Base-by-base conservation (phyloP, 2,329 filamentous ascomycete genomes). In the Zalaria sp. region DNA sequence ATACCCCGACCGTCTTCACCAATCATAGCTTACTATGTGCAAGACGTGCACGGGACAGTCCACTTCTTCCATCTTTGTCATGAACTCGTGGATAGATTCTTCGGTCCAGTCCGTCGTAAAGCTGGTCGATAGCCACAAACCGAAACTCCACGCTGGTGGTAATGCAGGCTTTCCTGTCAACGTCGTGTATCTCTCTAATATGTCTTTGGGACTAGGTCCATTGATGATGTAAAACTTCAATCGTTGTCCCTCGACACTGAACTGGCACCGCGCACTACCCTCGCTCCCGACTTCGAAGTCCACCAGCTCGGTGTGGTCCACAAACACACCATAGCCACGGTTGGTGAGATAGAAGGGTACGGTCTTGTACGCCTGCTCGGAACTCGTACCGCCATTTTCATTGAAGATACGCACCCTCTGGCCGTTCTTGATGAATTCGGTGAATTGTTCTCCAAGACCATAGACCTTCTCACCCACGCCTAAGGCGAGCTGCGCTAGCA, bases 41-140 rank as follows among this genome's bases (percentile, higher is more conserved):
- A 85, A 84, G 3, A 83, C 79, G 32, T 80, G 74, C 2, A 85
- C 69, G 0, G 77, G 75, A 10, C 79, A 80, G 37, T 73, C 70
- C 2, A 77, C 71, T 38, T 72, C 64, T 46, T 69, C 71, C 75
- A 85, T 83, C 7, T 79, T 79, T 50, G 81, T 72, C 25, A 84
- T 68, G 58, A 84, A 84, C 5, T 68, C 67, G 37, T 67, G 75
- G 26, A 84, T 80, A 0, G 80, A 83, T 18, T 68, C 57, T 57
- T 84, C 80, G 47, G 81, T 77, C 53, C 84, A 85, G 47, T 74
- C 73, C 2, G 81, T 84, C 2, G 79, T 83, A 59, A 84, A 85
- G 46, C 75, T 80, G 9, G 82, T 88, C 42, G 77, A 84, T 11
- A 87, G 67, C 81, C 81, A 86, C 5, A 86, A 67, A 40, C 39